Evolutionary conservation across 2,329 filamentous ascomycete genomes (phyloP).

Genomic region (Cadophora gregata): DNA sequence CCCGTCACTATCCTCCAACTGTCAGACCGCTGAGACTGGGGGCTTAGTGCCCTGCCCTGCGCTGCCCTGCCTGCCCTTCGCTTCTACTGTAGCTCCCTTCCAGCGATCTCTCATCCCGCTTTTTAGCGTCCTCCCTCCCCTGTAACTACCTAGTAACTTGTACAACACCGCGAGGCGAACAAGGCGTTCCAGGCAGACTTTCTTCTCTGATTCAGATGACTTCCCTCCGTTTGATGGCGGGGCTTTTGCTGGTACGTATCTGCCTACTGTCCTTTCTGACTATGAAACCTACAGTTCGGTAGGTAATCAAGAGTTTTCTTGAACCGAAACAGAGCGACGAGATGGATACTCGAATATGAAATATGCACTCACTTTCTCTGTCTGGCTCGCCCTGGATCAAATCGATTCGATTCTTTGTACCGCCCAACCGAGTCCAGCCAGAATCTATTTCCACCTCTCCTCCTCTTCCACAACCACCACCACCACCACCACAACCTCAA

Average conservation of each 20-base stretch:
- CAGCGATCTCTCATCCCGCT: constrained; percentile 3
- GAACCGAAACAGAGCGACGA: background rate
- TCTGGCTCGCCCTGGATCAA: too few species aligned
- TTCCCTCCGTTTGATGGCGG: background rate
- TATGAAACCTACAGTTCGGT: too few species aligned
- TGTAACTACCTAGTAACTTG: background rate
- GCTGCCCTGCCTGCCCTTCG: too few species aligned
- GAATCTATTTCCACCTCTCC: background rate
- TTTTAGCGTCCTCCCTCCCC: background rate
- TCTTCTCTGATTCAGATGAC: too few species aligned
- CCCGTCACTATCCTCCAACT: background rate
- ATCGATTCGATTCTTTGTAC: too few species aligned
- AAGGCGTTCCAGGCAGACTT: constrained; percentile 10
- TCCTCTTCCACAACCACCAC: background rate
- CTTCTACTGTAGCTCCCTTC: constrained; percentile 1
- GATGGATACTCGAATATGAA: background rate
- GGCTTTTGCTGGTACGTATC: background rate
- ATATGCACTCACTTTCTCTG: background rate
- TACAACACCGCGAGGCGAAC: constrained; percentile 10
- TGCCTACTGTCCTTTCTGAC: background rate
- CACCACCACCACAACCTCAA: too few species aligned
- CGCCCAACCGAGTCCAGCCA: background rate
- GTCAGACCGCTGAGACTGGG: background rate
- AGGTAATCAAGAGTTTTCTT: background rate
- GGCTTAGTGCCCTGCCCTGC: background rate